Evolutionary conservation across 768 basidiomycete species (phyloP).

Genomic region (Trichaptum fuscoviolaceum): DNA sequence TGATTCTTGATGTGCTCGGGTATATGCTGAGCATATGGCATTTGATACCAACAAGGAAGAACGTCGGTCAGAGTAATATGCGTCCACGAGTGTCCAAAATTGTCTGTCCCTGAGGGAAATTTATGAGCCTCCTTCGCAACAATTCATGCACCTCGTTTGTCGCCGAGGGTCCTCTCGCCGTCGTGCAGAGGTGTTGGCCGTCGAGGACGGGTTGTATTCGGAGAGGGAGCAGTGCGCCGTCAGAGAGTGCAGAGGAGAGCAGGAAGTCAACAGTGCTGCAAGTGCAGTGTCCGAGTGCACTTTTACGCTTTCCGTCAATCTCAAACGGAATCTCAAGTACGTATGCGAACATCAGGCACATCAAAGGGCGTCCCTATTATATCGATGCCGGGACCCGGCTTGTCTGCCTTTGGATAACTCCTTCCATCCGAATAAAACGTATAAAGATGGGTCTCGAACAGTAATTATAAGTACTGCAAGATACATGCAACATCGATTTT

Average conservation of each 20-base stretch:
- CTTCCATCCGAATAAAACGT: not conserved
- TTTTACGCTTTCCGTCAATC: not conserved
- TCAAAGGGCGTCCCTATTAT: not conserved
- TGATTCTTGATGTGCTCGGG: conserved; percentile 1
- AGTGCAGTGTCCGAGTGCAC: not conserved
- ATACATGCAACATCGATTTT: not conserved
- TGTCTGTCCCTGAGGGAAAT: not conserved
- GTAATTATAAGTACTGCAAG: not conserved
- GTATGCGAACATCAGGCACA: not conserved
- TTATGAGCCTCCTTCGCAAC: not conserved
- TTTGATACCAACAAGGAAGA: not conserved
- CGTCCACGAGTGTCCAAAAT: not conserved
- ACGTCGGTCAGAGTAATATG: not conserved
- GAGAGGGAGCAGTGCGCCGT: not conserved
- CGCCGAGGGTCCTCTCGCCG: not conserved
- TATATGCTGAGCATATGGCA: not conserved
- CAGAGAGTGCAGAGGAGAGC: not conserved
- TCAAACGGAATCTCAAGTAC: not conserved
- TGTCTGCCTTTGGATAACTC: not conserved
- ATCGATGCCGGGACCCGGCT: not conserved
- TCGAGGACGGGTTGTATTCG: too few species aligned
- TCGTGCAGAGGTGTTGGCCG: not conserved
- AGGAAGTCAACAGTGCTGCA: not conserved
- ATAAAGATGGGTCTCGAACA: not conserved
- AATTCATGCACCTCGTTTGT: not conserved